Evolutionary conservation across 257 asterid genomes (phyloP).

Genomic region (Jaltomata sinuosa): DNA sequence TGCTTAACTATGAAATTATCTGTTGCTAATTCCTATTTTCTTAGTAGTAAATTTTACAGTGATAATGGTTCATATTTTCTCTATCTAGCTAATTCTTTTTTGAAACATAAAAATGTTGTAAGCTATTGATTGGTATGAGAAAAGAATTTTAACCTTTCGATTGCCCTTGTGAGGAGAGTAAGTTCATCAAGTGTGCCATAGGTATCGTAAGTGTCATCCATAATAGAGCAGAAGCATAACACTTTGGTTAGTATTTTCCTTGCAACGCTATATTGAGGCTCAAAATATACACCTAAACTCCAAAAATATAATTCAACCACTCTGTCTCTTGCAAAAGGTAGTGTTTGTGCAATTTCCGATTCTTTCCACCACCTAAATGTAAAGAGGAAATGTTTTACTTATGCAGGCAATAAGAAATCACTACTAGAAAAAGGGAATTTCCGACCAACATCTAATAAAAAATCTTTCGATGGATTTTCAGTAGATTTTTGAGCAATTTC

Average conservation of each 20-base stretch:
- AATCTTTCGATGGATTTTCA: too few relatives aligned
- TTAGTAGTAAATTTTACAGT: neutral
- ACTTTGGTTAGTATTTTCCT: too few relatives aligned
- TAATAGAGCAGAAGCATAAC: too few relatives aligned
- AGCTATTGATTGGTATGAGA: neutral
- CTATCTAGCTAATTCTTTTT: neutral
- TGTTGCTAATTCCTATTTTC: too few relatives aligned
- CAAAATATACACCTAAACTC: too few relatives aligned
- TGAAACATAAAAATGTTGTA: neutral
- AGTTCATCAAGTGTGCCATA: neutral
- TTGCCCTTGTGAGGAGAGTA: neutral
- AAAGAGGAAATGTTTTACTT: neutral
- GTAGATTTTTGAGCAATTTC: too few relatives aligned
- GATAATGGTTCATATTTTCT: neutral
- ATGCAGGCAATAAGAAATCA: too few relatives aligned
- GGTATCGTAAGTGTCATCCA: neutral
- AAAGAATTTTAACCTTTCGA: neutral
- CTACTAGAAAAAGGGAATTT: too few relatives aligned
- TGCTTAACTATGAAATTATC: too few relatives aligned
- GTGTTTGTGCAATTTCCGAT: neutral
- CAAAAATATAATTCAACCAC: too few relatives aligned
- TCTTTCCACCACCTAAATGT: conserved; percentile 24
- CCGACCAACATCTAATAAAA: too few relatives aligned
- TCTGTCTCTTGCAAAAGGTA: conserved; percentile 26
- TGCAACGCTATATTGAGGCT: too few relatives aligned